These are phyloP conservation scores for Cryptococcus neoformans DNA, from an alignment of 1,284 basidiomycete genomes.

Conservation along the genomic window DNA sequence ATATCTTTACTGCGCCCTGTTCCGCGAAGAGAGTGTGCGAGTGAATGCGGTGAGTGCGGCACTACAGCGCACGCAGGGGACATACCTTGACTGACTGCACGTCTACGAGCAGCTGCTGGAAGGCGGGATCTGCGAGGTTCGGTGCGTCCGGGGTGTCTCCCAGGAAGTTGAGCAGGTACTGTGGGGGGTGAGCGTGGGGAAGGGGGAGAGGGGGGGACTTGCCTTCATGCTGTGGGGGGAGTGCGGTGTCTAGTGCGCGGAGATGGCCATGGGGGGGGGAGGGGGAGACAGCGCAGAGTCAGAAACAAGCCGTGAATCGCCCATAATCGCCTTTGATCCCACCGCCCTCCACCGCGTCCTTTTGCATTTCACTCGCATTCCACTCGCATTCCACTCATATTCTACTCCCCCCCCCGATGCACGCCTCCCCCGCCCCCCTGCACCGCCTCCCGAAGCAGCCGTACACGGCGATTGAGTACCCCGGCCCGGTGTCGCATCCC, in stretches of 20 bases:
- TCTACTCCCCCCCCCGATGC: too few species aligned
- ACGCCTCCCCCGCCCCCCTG: too few species aligned
- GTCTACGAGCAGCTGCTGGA: slow-evolving; percentile 48
- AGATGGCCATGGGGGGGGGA: slow-evolving; percentile 3
- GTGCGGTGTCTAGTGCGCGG: too few species aligned
- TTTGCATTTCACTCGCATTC: too few species aligned
- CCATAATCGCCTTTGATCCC: too few species aligned
- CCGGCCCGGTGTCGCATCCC: slow-evolving; percentile 67
- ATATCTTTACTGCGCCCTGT: slow-evolving; percentile 28
- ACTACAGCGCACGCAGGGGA: slow-evolving; percentile 1
- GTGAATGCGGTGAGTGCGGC: background rate
- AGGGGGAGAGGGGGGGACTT: slow-evolving; percentile 7
- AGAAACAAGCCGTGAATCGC: too few species aligned
- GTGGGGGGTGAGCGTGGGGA: background rate
- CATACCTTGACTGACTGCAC: slow-evolving; percentile 49
- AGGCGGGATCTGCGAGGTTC: slow-evolving; percentile 44
- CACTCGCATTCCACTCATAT: too few species aligned
- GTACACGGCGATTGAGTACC: slow-evolving; percentile 83
- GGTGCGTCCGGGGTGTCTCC: slow-evolving; percentile 46
- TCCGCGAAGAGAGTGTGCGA: background rate
- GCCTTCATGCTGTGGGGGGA: slow-evolving; percentile 36
- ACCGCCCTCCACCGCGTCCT: too few species aligned
- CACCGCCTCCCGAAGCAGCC: slow-evolving; percentile 57
- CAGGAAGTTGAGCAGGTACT: slow-evolving; percentile 51
- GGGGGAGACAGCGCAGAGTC: slow-evolving; percentile 8